Percentiles rank a stretch among this genome's conserved stretches.
Conservation (phyloP, 306 rosid species). For the Rosa multiflora region DNA sequence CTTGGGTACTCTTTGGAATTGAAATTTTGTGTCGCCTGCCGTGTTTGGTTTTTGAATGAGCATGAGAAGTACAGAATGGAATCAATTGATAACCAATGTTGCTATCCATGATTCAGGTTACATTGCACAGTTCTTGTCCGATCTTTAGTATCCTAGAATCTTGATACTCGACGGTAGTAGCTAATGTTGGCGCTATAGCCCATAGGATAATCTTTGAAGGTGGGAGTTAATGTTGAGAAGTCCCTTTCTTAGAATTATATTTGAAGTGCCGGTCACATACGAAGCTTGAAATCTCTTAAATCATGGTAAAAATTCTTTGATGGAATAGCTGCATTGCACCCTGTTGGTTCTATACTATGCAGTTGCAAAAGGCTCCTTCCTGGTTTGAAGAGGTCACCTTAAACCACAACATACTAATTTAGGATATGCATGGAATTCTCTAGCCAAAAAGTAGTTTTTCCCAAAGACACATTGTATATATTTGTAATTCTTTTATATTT, state of each 20-base stretch:
- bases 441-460: too few species aligned
- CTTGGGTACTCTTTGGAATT: neutral
- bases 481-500: too few species aligned
- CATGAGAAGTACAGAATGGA: neutral
- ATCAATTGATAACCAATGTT: neutral
- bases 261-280: neutral
- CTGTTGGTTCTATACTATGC: too few species aligned
- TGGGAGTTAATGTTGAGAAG: neutral
- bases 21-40: neutral
- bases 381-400: too few species aligned
- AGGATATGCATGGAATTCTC: too few species aligned
- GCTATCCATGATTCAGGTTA: neutral
- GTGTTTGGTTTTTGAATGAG: neutral
- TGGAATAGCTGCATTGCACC: too few species aligned
- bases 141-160: too few species aligned
- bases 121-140: neutral
- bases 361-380: too few species aligned
- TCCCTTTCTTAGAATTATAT: neutral
- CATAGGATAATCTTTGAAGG: neutral
- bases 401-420: too few species aligned
- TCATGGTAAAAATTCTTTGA: too few species aligned
- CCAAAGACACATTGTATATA: too few species aligned
- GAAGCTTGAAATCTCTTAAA: neutral
- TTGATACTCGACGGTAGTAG: neutral
- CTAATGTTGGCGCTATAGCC: neutral